These are phyloP conservation scores for Pezicula radicicola DNA, from an alignment of 2,329 filamentous ascomycete genomes.

Conservation along the genomic window DNA sequence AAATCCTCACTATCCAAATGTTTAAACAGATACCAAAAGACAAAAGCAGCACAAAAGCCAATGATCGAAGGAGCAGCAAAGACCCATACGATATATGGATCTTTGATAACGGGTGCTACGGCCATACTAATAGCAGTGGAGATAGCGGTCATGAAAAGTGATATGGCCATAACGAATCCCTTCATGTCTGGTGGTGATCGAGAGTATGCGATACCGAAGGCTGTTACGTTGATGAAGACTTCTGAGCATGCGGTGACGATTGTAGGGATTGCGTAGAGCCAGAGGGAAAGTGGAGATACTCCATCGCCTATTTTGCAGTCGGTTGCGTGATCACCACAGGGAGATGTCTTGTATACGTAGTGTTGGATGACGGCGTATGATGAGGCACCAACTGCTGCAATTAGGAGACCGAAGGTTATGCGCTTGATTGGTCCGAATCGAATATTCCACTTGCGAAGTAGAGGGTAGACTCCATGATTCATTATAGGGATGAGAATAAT, in stretches of 20 bases:
- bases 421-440: constrained; percentile 71
- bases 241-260: constrained; percentile 53
- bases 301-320: constrained; percentile 48
- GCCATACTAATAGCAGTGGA: constrained; percentile 66
- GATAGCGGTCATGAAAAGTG: constrained; percentile 68
- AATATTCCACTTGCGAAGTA: constrained; percentile 58
- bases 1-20: constrained; percentile 1
- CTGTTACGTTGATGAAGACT: constrained; percentile 56
- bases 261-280: constrained; percentile 44
- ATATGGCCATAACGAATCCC: constrained; percentile 65
- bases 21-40: constrained; percentile 7
- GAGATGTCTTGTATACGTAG: constrained; percentile 59
- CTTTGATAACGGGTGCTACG: constrained; percentile 55
- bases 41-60: constrained; percentile 29
- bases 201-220: constrained; percentile 73
- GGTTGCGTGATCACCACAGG: constrained; percentile 47
- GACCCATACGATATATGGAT: constrained; percentile 68
- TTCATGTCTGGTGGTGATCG: constrained; percentile 80
- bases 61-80: constrained; percentile 61
- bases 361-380: constrained; percentile 55
- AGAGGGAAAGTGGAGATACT: constrained; percentile 54
- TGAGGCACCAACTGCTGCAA: constrained; percentile 59
- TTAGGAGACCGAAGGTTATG: constrained; percentile 66
- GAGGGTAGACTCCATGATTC: constrained; percentile 64
- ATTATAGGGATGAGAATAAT: constrained; percentile 71